These are phyloP conservation scores for Trametes polyzona DNA, from an alignment of 1,284 basidiomycete genomes.

Conservation along the genomic window DNA sequence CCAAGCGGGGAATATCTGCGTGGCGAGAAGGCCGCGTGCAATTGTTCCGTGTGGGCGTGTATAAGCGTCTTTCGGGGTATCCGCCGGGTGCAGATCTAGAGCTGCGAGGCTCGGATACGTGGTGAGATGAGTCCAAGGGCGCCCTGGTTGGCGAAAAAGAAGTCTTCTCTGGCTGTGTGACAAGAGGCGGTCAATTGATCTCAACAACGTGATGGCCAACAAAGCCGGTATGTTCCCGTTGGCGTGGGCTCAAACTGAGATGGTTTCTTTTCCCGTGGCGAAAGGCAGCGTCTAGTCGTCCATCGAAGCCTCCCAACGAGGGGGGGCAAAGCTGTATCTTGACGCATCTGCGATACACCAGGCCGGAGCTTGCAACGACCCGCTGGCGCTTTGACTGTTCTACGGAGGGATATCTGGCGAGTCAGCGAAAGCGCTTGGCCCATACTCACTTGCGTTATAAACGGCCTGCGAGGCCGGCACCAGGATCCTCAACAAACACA, in stretches of 20 bases:
- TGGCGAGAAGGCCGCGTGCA: too few relatives aligned
- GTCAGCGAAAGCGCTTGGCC: neutral
- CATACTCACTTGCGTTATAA: neutral
- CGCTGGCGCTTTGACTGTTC: conserved; percentile 5
- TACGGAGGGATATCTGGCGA: neutral
- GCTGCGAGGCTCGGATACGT: too few relatives aligned
- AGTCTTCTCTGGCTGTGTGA: conserved; percentile 8
- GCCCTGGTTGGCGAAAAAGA: neutral
- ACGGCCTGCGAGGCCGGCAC: neutral
- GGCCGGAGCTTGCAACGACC: neutral
- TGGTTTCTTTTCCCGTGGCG: conserved; percentile 17
- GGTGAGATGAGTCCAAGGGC: neutral
- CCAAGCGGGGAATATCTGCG: neutral
- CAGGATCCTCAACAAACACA: neutral
- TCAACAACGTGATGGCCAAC: conserved; percentile 14
- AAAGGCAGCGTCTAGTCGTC: conserved; percentile 1
- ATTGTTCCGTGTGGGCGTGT: neutral
- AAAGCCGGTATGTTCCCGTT: conserved; percentile 15
- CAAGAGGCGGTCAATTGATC: conserved; percentile 5
- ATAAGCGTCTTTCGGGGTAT: neutral
- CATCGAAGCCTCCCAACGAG: conserved; percentile 8
- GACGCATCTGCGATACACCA: conserved; percentile 11
- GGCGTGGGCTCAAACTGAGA: conserved; percentile 7
- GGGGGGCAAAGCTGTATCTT: conserved; percentile 19
- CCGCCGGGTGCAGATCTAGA: too few relatives aligned